Evolutionary conservation across 179 eudicot species (phyloP), one percentile per base, ranked within the genome.

Genomic region (Monotropa hypopitys): DNA sequence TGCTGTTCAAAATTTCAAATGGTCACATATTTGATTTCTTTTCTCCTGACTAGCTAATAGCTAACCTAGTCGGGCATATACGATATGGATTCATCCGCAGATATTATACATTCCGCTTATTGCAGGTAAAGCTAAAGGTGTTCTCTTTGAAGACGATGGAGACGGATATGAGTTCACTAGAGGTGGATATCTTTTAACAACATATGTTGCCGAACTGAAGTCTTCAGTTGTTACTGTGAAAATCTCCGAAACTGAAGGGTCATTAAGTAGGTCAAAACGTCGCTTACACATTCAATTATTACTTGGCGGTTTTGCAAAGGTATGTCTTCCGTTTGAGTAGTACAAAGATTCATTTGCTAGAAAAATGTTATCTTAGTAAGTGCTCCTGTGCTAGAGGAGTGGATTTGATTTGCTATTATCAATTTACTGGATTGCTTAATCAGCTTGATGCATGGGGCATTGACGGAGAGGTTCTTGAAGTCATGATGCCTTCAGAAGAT

Each of bases 121-220:
- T 81, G 78, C 90, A 92, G 99, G 99, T 38, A 93, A 90, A 84
- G 97, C 98, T 80, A 85, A 88, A 85, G 99, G 99, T 46, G 77
- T 90, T 73, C 90, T 91, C 46, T 95, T 86, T 80, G 99, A 95
- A 87, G 99, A 95, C 83, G 94, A 90, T 79, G 99, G 98, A 71
- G 99, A 95, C 85, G 99, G 99, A 49, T 95, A 91, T 81, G 97
- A 84, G 70, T 95, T 90, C 87, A 89, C 83, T 6, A 84, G 70
- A 83, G 94, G 92, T 26, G 87, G 85, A 61, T 93, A 89, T 87
- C 88, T 93, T 8, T 83, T 93, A 61, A 91, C 99, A 74, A 82
- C 90, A 81, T 95, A 95, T 83, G 83, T 73, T 77, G 99, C 99
- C 84, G 89, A 91, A 85, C 89, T 81, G 68, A 75, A 84, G 77